These are phyloP conservation scores for Globisporangium cylindrosporum DNA, from an alignment of 352 stramenopile species.

Conservation along the genomic window DNA sequence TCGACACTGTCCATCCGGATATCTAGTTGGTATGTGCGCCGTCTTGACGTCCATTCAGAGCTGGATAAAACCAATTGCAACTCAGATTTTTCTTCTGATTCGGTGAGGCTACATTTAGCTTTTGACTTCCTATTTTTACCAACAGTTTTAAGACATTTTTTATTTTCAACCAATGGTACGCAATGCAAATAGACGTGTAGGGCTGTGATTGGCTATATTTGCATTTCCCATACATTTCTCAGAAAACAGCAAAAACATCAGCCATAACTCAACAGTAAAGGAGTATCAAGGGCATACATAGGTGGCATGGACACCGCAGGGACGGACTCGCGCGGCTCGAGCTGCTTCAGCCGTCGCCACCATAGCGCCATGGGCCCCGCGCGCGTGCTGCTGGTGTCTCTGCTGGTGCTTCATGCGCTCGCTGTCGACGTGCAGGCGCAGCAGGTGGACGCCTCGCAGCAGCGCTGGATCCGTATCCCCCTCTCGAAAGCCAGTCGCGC, in stretches of 20 bases:
- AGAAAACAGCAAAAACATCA: not conserved
- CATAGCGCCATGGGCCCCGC: not conserved
- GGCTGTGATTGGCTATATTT: not conserved
- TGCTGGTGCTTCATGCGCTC: not conserved
- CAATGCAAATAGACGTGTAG: not conserved
- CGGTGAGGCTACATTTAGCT: not conserved
- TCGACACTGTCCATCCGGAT: too few relatives aligned
- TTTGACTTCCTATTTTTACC: not conserved
- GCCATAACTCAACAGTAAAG: conserved; percentile 1
- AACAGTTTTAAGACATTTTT: not conserved
- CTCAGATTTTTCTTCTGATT: not conserved
- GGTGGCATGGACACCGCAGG: conserved; percentile 8
- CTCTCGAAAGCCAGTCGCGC: conserved; percentile 14
- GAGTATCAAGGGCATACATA: not conserved
- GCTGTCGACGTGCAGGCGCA: not conserved
- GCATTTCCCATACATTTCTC: not conserved
- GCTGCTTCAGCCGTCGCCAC: not conserved
- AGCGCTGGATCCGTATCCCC: conserved; percentile 24
- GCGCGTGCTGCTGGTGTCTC: not conserved
- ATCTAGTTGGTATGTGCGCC: too few relatives aligned
- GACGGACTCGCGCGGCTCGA: not conserved
- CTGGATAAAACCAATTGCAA: not conserved
- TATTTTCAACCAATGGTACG: not conserved
- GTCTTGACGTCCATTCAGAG: too few relatives aligned
- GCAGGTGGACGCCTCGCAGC: not conserved